A percentile compares a stretch with the other conserved stretches of the same genome.
Evolutionary conservation across 2,329 filamentous ascomycete species (phyloP).

Genomic region (Aspergillus sp.): DNA sequence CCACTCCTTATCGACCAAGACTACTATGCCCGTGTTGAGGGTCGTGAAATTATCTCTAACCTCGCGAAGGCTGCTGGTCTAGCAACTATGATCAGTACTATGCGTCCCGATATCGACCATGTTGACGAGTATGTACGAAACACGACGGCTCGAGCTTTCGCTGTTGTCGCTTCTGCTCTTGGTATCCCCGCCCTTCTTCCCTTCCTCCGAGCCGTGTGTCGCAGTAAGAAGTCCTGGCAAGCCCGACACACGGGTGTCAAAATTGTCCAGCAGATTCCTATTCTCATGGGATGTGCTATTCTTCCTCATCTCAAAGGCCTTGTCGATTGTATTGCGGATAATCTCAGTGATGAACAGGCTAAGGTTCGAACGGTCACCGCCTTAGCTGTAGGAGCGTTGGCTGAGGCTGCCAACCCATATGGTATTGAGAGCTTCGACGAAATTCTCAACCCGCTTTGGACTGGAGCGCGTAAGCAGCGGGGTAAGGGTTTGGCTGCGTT

Average conservation of each 20-base stretch:
- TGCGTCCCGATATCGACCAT: constrained; percentile 98
- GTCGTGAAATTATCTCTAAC: constrained; percentile 98
- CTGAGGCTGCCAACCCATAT: constrained; percentile 95
- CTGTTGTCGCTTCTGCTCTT: constrained; percentile 92
- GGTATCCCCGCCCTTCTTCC: constrained; percentile 93
- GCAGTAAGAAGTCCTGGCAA: constrained; percentile 99
- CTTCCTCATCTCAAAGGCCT: constrained; percentile 92
- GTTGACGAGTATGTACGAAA: constrained; percentile 98
- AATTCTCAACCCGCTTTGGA: constrained; percentile 96
- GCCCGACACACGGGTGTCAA: constrained; percentile 97
- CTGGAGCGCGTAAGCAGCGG: constrained; percentile 89
- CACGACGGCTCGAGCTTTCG: constrained; percentile 94
- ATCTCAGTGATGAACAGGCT: constrained; percentile 94
- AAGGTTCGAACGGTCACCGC: constrained; percentile 97
- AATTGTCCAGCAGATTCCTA: constrained; percentile 98
- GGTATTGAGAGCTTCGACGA: constrained; percentile 99
- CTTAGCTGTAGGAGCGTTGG: constrained; percentile 89
- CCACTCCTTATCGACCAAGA: constrained; percentile 99
- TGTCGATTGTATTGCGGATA: constrained; percentile 93
- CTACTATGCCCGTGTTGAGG: constrained; percentile 97
- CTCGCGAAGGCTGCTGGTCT: constrained; percentile 94
- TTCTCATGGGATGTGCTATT: constrained; percentile 96
- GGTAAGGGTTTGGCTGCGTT: constrained; percentile 95
- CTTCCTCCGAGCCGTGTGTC: constrained; percentile 91
- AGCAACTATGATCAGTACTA: constrained; percentile 98